Base-by-base conservation (phyloP, 1,139 yeast species). In the Hansenula lynferdii region DNA sequence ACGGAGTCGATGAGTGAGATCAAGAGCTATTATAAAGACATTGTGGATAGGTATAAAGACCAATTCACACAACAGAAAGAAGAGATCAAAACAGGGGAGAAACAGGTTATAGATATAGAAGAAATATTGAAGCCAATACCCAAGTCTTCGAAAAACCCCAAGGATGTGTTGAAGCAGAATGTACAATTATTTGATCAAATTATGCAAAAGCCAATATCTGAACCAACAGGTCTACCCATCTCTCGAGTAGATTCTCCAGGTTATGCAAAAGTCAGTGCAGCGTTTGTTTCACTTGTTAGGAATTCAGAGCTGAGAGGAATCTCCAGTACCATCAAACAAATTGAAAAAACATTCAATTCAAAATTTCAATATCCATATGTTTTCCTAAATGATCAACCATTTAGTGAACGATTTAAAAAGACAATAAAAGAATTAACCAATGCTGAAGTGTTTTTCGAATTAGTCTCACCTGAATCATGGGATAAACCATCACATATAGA, bases 341-440 rank as follows among this genome's bases (percentile, higher is more conserved):
- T 86, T 28, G 95, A 86, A 53, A 58, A 58, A 21, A 69, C 67
- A 5, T 86, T 87, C 64, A 87, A 87, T 56, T 48, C 60, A 22
- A 80, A 83, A 54, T 86, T 78, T 58, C 69, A 72, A 37, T 86
- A 86, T 54, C 95, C 95, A 0, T 85, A 86, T 67, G 84, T 86
- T 2, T 85, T 86, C 52, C 57, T 86, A 37, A 86, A 85, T 55
- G 94, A 86, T 53, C 69, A 65, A 41, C 79, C 77, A 8, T 86
- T 86, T 55, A 65, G 76, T 2, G 72, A 75, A 0, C 60, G 60
- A 28, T 85, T 85, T 61, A 83, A 69, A 50, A 20, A 29, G 12
- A 26, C 27, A 1, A 34, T 53, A 4, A 41, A 45, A 21, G 51
- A 56, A 21, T 61, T 61, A 8, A 69, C 83, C 0, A 58, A 67